Evolutionary conservation across 176 grass and related monocot genomes (phyloP).

Genomic region (Bonia amplexicaulis): DNA sequence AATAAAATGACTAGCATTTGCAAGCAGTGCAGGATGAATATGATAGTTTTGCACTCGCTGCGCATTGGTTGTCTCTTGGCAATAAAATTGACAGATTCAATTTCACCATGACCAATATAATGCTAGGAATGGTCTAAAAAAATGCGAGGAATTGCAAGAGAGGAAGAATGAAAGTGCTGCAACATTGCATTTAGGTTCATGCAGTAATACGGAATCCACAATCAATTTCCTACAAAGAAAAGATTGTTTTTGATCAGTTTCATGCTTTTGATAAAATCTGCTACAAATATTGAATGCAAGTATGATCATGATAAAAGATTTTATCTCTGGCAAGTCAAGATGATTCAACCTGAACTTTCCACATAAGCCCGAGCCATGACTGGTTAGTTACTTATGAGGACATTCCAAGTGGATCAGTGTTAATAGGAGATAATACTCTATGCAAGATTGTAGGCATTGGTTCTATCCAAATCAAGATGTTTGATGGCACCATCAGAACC

Average conservation of each 20-base stretch:
- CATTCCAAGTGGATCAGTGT: no score
- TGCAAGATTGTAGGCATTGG: no score
- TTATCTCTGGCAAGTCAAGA: no score
- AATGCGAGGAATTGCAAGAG: not conserved
- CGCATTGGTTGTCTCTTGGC: not conserved
- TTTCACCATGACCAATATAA: not conserved
- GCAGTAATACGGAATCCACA: not conserved
- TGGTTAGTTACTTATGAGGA: no score
- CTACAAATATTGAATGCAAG: not conserved
- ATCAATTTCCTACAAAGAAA: not conserved
- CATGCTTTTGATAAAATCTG: not conserved
- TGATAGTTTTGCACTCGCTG: not conserved
- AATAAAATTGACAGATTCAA: not conserved
- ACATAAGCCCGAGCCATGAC: no score
- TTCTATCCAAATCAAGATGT: no score
- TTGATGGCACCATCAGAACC: no score
- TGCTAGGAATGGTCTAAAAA: not conserved
- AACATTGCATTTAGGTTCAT: not conserved
- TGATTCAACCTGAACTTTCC: no score
- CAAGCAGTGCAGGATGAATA: not conserved
- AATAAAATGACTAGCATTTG: not conserved
- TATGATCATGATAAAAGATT: no score
- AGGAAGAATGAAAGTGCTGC: not conserved
- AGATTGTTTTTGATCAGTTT: not conserved
- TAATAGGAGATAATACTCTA: no score